Conservation (phyloP, 768 basidiomycete species). For the Podaxis carcinomalis region DNA sequence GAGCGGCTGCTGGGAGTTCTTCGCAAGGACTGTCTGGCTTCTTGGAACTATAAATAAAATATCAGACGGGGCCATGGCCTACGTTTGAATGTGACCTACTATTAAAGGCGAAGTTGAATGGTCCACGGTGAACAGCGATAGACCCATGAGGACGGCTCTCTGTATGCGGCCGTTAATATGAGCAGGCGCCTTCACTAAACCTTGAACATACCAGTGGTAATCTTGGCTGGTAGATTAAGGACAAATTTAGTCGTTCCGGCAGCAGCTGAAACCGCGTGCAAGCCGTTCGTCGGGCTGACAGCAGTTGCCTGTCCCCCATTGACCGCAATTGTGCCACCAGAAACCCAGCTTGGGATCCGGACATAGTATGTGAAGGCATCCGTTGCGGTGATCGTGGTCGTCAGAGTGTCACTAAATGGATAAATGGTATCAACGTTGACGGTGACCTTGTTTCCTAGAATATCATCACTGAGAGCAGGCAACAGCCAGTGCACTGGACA, state of each 20-base stretch:
- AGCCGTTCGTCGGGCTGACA: conserved; percentile 37
- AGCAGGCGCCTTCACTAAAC: background rate
- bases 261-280: conserved; percentile 34
- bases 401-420: conserved; percentile 46
- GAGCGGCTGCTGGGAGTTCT: conserved; percentile 37
- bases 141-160: conserved; percentile 48
- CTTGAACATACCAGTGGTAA: conserved; percentile 34
- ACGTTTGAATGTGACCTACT: conserved; percentile 24
- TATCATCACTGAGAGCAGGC: conserved; percentile 18
- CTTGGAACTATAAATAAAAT: conserved; percentile 23
- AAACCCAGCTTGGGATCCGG: conserved; percentile 49
- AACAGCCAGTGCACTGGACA: conserved; percentile 3
- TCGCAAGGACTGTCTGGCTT: conserved; percentile 33
- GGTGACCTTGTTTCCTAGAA: conserved; percentile 35
- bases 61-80: background rate
- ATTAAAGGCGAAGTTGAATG: conserved; percentile 52
- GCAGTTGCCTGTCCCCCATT: conserved; percentile 33
- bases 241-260: conserved; percentile 42
- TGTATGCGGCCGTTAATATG: conserved; percentile 15
- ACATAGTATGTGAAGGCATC: conserved; percentile 42
- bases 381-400: conserved; percentile 39
- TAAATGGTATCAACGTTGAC: conserved; percentile 45
- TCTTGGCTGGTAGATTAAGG: conserved; percentile 41
- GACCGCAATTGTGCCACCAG: conserved; percentile 38
- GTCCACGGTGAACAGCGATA: conserved; percentile 50